Conservation (phyloP, 2,329 filamentous ascomycete species). For the Alternaria consortialis region DNA sequence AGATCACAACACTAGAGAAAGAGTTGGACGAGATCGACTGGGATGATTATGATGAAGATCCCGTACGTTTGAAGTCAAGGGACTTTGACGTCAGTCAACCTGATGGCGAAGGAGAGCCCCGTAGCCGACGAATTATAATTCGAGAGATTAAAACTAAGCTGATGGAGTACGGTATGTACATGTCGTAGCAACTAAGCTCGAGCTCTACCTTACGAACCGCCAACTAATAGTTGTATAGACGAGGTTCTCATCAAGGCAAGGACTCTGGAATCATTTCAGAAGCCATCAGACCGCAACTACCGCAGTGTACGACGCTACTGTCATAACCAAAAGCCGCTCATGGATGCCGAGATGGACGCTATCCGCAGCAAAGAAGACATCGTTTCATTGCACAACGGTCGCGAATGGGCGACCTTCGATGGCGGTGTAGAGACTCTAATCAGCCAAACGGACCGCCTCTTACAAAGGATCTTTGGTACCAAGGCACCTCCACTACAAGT, state of each 20-base stretch:
- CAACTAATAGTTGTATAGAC: slow-evolving; percentile 28
- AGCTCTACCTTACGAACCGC: no score
- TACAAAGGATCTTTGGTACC: slow-evolving; percentile 33
- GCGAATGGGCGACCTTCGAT: slow-evolving; percentile 55
- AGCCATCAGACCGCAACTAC: slow-evolving; percentile 53
- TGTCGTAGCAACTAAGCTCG: no score
- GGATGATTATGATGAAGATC: slow-evolving; percentile 38
- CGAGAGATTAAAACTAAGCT: slow-evolving; percentile 45
- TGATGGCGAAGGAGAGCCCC: slow-evolving; percentile 20
- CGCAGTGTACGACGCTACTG: slow-evolving; percentile 51
- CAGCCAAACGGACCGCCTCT: slow-evolving; percentile 32
- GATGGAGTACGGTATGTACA: slow-evolving; percentile 46
- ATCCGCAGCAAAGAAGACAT: slow-evolving; percentile 55
- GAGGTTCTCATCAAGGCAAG: slow-evolving; percentile 53
- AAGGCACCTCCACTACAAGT: slow-evolving; percentile 39
- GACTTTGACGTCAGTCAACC: slow-evolving; percentile 37
- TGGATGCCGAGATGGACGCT: slow-evolving; percentile 47
- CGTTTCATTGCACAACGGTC: slow-evolving; percentile 50
- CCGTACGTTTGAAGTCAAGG: slow-evolving; percentile 33
- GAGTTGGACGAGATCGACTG: slow-evolving; percentile 50
- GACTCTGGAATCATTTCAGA: slow-evolving; percentile 50
- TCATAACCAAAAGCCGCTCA: slow-evolving; percentile 47
- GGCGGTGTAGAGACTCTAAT: slow-evolving; percentile 50
- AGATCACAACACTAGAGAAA: slow-evolving; percentile 49
- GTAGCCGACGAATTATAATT: slow-evolving; percentile 40